These are phyloP conservation scores for Asterella californica DNA, from an alignment of 225 moss, liverwort and hornwort genomes.

Conservation along the genomic window DNA sequence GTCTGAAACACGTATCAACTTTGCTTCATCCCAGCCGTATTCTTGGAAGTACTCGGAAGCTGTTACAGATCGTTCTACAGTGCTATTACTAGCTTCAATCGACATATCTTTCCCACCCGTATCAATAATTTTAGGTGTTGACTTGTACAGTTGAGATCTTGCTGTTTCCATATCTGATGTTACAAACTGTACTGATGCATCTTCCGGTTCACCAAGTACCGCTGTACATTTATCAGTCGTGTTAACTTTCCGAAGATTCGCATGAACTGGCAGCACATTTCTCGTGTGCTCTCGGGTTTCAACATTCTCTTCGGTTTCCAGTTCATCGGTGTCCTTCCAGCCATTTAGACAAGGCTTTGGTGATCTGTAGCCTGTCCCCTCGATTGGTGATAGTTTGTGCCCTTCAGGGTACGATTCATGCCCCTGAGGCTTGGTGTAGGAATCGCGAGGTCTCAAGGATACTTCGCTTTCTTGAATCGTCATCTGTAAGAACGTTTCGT, in stretches of 20 bases:
- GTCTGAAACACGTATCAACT: slow-evolving; percentile 26
- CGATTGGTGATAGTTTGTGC: not conserved
- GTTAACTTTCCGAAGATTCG: not conserved
- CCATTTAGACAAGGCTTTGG: not conserved
- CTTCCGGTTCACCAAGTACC: not conserved
- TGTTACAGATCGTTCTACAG: not conserved
- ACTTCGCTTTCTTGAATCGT: not conserved
- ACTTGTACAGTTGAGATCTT: not conserved
- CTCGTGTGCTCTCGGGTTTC: not conserved
- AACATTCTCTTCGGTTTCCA: not conserved
- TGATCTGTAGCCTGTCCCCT: not conserved
- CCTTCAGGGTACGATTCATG: not conserved
- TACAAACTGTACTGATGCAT: not conserved
- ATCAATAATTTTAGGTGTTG: not conserved
- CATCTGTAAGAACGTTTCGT: not conserved
- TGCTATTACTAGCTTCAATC: not conserved
- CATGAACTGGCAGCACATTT: not conserved
- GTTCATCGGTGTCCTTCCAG: not conserved
- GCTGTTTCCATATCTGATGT: not conserved
- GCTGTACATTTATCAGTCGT: not conserved
- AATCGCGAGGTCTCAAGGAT: not conserved
- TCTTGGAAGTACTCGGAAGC: slow-evolving; percentile 4
- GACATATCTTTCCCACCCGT: not conserved
- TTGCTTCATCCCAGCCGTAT: slow-evolving; percentile 20
- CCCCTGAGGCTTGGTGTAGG: not conserved